These are phyloP conservation scores for Calonectria henricotiae DNA, from an alignment of 2,329 filamentous ascomycete genomes.

Conservation along the genomic window DNA sequence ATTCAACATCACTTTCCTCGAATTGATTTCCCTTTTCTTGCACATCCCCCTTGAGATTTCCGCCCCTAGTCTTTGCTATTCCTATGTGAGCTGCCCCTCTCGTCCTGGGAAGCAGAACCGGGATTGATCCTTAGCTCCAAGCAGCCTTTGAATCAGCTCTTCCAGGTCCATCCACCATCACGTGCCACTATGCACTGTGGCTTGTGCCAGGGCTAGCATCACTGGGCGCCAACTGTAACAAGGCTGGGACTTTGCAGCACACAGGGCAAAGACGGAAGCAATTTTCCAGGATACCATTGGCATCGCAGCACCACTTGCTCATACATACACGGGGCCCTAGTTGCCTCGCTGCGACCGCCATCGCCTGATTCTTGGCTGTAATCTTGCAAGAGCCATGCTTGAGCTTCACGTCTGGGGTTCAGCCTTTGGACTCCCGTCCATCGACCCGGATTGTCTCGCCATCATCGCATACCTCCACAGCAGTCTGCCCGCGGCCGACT, in stretches of 20 bases:
- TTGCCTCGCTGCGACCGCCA: slow-evolving; percentile 25
- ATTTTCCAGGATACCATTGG: slow-evolving; percentile 21
- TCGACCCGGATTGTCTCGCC: slow-evolving; percentile 92
- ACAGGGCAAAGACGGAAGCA: slow-evolving; percentile 15
- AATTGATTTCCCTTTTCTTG: neutral
- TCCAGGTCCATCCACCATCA: slow-evolving; percentile 48
- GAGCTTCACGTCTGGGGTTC: slow-evolving; percentile 93
- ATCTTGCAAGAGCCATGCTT: slow-evolving; percentile 54
- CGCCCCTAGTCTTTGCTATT: neutral
- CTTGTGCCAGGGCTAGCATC: slow-evolving; percentile 36
- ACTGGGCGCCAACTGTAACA: slow-evolving; percentile 25
- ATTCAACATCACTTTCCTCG: neutral
- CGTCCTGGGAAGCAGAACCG: neutral
- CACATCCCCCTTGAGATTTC: neutral
- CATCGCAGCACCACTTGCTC: slow-evolving; percentile 3
- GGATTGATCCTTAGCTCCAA: neutral
- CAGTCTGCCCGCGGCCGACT: slow-evolving; percentile 73
- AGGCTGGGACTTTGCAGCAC: slow-evolving; percentile 42
- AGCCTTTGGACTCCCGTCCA: slow-evolving; percentile 89
- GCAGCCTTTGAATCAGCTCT: neutral
- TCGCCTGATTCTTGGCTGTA: slow-evolving; percentile 31
- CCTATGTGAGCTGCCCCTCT: neutral
- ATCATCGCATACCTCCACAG: slow-evolving; percentile 83
- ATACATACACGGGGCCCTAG: slow-evolving; percentile 9
- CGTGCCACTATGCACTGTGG: slow-evolving; percentile 50